These are phyloP conservation scores for Juglanconis juglandina DNA, from an alignment of 2,329 filamentous ascomycete species.

Conservation along the genomic window DNA sequence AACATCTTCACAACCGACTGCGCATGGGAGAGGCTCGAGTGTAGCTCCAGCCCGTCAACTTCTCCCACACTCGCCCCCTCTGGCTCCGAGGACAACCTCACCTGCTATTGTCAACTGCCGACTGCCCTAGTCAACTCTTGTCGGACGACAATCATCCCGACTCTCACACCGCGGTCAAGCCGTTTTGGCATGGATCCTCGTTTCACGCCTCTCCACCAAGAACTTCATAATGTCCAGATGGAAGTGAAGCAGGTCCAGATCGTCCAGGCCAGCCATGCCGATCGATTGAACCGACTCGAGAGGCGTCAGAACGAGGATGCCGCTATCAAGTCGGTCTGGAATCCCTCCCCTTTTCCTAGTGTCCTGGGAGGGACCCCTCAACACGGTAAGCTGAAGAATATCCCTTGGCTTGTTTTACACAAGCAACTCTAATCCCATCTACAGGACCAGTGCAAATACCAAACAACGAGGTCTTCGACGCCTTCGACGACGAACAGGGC, in stretches of 20 bases:
- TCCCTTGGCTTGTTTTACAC: conserved; percentile 18
- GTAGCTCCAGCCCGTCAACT: not conserved
- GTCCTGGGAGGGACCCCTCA: conserved; percentile 79
- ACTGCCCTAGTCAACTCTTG: not conserved
- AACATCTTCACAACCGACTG: conserved; percentile 3
- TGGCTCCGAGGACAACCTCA: not conserved
- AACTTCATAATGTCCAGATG: conserved; percentile 67
- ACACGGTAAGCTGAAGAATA: conserved; percentile 62
- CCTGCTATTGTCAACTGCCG: conserved; percentile 10
- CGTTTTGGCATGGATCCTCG: conserved; percentile 59
- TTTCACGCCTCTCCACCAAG: conserved; percentile 58
- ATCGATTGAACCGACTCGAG: conserved; percentile 59
- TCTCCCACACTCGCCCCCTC: not conserved
- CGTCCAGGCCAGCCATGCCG: conserved; percentile 59
- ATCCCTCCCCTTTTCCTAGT: conserved; percentile 79
- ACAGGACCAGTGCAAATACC: conserved; percentile 76
- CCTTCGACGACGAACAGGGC: conserved; percentile 76
- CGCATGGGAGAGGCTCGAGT: conserved; percentile 1
- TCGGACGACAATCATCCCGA: conserved; percentile 9
- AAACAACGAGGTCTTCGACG: conserved; percentile 80
- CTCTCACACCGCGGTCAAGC: not conserved
- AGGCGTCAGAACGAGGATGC: conserved; percentile 66
- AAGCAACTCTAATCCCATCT: conserved; percentile 10
- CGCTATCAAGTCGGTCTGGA: conserved; percentile 82
- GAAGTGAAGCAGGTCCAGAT: conserved; percentile 66